These are phyloP conservation scores for Candida corydali DNA, from an alignment of 805 yeast species.

Conservation along the genomic window DNA sequence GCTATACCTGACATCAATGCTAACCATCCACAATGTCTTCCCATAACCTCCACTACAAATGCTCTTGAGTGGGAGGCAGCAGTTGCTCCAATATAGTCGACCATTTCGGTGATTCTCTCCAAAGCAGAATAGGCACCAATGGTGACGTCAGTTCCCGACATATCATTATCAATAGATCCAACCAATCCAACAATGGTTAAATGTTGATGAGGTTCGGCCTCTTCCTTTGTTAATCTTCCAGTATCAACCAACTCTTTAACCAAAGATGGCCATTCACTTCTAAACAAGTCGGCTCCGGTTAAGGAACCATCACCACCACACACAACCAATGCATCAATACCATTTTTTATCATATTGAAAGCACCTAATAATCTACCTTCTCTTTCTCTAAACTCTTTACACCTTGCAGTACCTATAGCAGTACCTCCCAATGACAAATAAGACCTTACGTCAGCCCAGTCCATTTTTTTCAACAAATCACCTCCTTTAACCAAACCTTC, in stretches of 20 bases:
- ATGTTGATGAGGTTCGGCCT: conserved; percentile 46
- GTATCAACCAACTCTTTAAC: conserved; percentile 49
- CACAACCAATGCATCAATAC: conserved; percentile 74
- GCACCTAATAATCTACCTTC: conserved; percentile 63
- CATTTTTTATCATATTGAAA: conserved; percentile 60
- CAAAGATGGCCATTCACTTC: conserved; percentile 75
- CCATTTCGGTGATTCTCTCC: conserved; percentile 68
- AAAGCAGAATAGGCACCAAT: conserved; percentile 79
- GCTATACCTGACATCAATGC: conserved; percentile 79
- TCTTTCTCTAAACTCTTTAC: conserved; percentile 62
- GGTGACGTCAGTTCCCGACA: conserved; percentile 81
- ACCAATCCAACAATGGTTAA: conserved; percentile 72
- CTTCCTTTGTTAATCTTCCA: conserved; percentile 42
- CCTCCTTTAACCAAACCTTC: conserved; percentile 71
- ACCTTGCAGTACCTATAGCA: conserved; percentile 74
- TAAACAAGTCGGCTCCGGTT: conserved; percentile 76
- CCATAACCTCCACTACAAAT: conserved; percentile 84
- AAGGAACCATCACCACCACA: conserved; percentile 85
- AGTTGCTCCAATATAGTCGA: conserved; percentile 81
- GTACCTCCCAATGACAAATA: conserved; percentile 74
- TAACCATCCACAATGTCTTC: conserved; percentile 87
- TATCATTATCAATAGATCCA: conserved; percentile 82
- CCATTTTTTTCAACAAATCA: conserved; percentile 53
- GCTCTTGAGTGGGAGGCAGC: conserved; percentile 82
- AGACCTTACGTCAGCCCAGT: conserved; percentile 72